phyloP scores from a whole-genome alignment of 2,329 filamentous ascomycete species.

The Nannizziopsis barbatae region DNA sequence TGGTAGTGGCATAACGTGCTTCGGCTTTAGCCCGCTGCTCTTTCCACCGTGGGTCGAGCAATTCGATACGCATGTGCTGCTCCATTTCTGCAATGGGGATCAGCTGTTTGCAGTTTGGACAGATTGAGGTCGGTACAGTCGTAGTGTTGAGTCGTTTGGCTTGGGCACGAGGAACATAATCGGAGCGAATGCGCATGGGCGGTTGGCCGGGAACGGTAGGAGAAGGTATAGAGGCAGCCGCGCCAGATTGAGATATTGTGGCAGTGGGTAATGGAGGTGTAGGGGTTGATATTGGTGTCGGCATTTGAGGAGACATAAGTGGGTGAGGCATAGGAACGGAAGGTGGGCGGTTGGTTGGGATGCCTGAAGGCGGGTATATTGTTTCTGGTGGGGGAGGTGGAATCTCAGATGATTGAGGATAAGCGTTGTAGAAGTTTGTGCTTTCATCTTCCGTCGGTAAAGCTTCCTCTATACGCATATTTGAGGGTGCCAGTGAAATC shows the following conservation, averaged over 20 bases:
- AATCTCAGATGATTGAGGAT: conserved; percentile 32
- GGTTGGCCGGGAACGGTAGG: conserved; percentile 22
- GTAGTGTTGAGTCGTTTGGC: conserved; percentile 55
- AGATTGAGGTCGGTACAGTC: conserved; percentile 55
- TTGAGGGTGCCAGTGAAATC: conserved; percentile 65
- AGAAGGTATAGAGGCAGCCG: conserved; percentile 35
- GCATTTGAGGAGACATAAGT: conserved; percentile 22
- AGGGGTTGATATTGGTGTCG: conserved; percentile 22
- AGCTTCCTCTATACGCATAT: conserved; percentile 84
- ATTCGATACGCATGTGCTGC: conserved; percentile 87
- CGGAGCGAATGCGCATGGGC: conserved; percentile 82
- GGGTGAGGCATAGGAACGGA: conserved; percentile 20
- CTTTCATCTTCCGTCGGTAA: conserved; percentile 65
- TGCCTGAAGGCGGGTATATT: conserved; percentile 20
- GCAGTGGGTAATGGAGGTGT: conserved; percentile 37
- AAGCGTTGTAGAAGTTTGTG: conserved; percentile 43
- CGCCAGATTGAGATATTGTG: conserved; percentile 19
- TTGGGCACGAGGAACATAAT: conserved; percentile 79
- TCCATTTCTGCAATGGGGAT: conserved; percentile 81
- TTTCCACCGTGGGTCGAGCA: conserved; percentile 89
- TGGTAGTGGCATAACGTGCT: conserved; percentile 71
- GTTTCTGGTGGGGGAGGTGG: conserved; percentile 28
- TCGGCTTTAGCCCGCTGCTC: conserved; percentile 88
- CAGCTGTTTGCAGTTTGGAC: conserved; percentile 85
- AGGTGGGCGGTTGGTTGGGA: conserved; percentile 21